Evolutionary conservation across 306 rosid species (phyloP), one percentile per base, ranked within the genome.

Genomic region (Trichosanthes truncata): DNA sequence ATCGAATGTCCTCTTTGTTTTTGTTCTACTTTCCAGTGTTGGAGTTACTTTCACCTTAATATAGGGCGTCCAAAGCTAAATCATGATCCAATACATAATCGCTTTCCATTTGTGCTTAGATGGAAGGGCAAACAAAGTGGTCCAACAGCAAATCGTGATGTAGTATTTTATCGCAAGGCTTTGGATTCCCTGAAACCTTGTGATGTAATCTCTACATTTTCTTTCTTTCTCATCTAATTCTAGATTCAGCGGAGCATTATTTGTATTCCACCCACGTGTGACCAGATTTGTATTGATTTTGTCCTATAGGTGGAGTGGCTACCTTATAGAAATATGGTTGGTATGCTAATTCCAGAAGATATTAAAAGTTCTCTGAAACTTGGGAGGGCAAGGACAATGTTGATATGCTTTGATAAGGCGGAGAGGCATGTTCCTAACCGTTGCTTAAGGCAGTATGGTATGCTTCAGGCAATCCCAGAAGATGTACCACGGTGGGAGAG

Each of bases 111-210:
- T 86, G 99, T 96, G 82, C 92, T 96, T 82, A 80, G 93, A 84
- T 96, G 99, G 99, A 96, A 93, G 86, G 98, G 99, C 75, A 96
- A 90, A 81, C 98, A 93, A 82, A 93, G 90, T 86, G 97, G 99
- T 38, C 97, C 99, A 17, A 96, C 94, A 68, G 97, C 99, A 76
- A 96, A 93, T 78, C 99, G 98, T 35, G 99, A 96, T 89, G 94
- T 96, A 26, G 89, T 93, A n/a, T 96, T 91, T 84, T 96, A 96
- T 78, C 96, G 99, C 31, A 96, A 96, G 89, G 96, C 91, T 76
- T 87, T 96, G 89, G 99, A 96, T 89, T 91, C 96, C 72, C 80
- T 96, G 78, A 96, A 96, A 80, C 87, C 90, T 26, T 81, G 88
- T 15, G 98, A 96, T 79, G 99, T 96, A 75, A 93, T 97, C 86